Evolutionary conservation across 257 asterid species (phyloP).

Genomic region (Petrea volubilis): DNA sequence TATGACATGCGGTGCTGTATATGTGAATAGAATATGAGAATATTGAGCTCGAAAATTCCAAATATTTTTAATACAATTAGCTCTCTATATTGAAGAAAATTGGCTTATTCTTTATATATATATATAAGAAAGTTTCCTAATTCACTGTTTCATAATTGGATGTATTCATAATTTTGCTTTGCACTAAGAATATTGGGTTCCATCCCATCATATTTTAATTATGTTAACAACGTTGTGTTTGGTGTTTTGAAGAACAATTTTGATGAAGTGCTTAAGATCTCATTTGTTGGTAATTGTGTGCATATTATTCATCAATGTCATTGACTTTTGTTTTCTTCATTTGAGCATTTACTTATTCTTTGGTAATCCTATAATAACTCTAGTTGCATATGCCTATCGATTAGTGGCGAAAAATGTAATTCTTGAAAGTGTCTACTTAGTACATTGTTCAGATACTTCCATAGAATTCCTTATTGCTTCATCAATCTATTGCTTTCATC

Average conservation of each 20-base stretch:
- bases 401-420: conserved; percentile 6
- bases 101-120: no score
- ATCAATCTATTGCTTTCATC: no score
- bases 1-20: background rate
- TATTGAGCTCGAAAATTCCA: conserved; percentile 12
- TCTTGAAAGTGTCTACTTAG: background rate
- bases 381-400: conserved; percentile 2
- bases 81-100: background rate
- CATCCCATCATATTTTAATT: background rate
- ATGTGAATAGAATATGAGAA: background rate
- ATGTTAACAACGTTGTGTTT: background rate
- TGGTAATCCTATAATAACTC: background rate
- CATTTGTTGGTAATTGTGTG: background rate
- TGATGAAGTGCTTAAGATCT: background rate
- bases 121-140: no score
- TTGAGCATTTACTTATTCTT: conserved; percentile 8
- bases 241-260: background rate
- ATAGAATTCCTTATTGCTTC: no score
- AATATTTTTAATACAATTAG: background rate
- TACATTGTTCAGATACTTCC: no score
- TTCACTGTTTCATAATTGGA: background rate
- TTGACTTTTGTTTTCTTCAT: background rate
- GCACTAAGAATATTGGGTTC: background rate
- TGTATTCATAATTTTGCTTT: conserved; percentile 9
- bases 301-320: background rate